Base-by-base conservation (phyloP, 352 stramenopile species). In the Pythium apleroticum region DNA sequence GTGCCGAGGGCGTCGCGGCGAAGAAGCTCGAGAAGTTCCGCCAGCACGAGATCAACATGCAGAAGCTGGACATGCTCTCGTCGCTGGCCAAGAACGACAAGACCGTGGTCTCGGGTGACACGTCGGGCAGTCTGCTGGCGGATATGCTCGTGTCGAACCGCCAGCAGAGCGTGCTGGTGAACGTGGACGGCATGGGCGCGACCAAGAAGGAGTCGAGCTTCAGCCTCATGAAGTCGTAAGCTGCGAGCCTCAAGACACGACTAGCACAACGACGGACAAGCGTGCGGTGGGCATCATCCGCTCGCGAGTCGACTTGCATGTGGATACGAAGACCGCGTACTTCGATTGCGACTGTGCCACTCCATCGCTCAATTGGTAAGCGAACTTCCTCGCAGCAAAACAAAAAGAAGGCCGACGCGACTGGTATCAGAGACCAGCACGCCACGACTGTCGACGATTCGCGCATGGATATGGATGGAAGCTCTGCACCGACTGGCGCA, bases 111-210 rank as follows among this genome's bases (percentile, higher is more conserved):
- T 72, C 66, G 54, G 66, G 66, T 24, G 66, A 72, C 30, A 68
- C 66, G 20, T 72, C 66, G 19, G 56, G 56, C 54, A 72, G 50
- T 37, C 41, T 72, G 28, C 46, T 76, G 17, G 70, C 70, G 7
- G 70, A 76, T 46, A 69, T 76, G 57, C 59, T 76, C 19, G 70
- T 76, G 22, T 66, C 70, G 50, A 69, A 76, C 61, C 70, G 68
- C 63, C 68, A 76, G 52, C 61, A 64, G 41, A 73, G 65, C 28
- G 55, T 76, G 52, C 65, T 76, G 5, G 20, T 76, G 17, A 76
- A 76, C 43, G 55, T 76, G 27, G 68, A 76, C 50, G 61, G 60
- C 14, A 19, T 55, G 15, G 20, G 27, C 49, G n/a, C n/a, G n/a
- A n/a, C n/a, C n/a, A 72, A 72, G 45, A 66, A 62, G 41, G 59